Conservation (phyloP, 148 eudicot species). For the Fagopyrum tataricum region DNA sequence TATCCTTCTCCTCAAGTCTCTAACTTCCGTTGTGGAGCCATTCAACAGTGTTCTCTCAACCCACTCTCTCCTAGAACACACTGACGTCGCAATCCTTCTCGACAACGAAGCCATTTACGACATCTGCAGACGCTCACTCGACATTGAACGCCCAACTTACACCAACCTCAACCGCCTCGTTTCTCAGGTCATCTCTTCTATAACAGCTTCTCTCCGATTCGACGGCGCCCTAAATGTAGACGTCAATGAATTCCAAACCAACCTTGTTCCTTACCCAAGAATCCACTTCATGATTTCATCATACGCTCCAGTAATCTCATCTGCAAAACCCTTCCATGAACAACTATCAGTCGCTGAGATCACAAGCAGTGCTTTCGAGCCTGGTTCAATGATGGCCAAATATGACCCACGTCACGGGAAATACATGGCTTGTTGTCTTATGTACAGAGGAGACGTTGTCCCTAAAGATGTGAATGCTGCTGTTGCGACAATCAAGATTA, state of each 20-base stretch:
- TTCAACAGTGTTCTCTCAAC: conserved; percentile 44
- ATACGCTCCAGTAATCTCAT: conserved; percentile 40
- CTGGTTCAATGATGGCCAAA: conserved; percentile 42
- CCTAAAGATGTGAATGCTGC: conserved; percentile 43
- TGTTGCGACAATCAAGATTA: conserved; percentile 35
- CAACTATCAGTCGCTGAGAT: conserved; percentile 41
- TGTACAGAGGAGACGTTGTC: conserved; percentile 45
- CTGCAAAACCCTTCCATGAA: conserved; percentile 34
- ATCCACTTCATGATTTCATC: conserved; percentile 47
- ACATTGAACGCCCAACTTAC: conserved; percentile 41
- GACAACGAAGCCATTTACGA: conserved; percentile 19
- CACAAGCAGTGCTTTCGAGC: conserved; percentile 40
- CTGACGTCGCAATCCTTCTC: conserved; percentile 28
- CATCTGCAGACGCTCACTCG: conserved; percentile 37
- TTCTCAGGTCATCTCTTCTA: conserved; percentile 45
- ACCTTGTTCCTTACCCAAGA: conserved; percentile 39
- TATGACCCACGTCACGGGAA: conserved; percentile 45
- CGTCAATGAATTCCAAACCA: conserved; percentile 41
- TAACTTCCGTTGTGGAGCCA: conserved; percentile 42
- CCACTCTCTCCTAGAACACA: conserved; percentile 41
- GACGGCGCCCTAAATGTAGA: conserved; percentile 43
- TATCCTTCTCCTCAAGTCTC: conserved; percentile 44
- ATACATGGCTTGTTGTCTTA: conserved; percentile 45
- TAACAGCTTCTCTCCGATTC: conserved; percentile 35
- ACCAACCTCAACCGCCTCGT: conserved; percentile 42